Percentiles rank a stretch among this genome's conserved stretches.
Conservation (phyloP, 495 filamentous ascomycete species). For the Penicillium crystallinum region DNA sequence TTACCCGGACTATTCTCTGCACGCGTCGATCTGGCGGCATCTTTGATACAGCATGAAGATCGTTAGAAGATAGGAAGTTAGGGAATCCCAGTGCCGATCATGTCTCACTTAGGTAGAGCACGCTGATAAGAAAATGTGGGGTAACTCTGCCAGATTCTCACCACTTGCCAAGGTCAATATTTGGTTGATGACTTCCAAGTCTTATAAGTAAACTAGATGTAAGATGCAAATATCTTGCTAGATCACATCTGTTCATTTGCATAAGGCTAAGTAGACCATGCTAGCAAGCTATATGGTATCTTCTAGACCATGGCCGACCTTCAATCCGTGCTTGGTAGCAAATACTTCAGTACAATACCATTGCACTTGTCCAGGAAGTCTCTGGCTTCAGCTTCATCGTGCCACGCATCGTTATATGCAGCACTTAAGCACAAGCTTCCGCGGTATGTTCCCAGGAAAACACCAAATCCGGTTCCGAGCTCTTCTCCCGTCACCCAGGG, state of each 20-base stretch:
- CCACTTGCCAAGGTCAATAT: too few relatives aligned
- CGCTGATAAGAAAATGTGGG: slow-evolving; percentile 8
- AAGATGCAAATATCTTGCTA: too few relatives aligned
- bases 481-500: slow-evolving; percentile 42
- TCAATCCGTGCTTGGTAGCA: not conserved
- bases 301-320: not conserved
- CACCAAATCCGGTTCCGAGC: slow-evolving; percentile 30
- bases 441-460: slow-evolving; percentile 35
- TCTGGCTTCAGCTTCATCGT: slow-evolving; percentile 21
- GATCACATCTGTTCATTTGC: too few relatives aligned
- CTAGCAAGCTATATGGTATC: too few relatives aligned
- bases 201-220: too few relatives aligned
- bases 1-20: slow-evolving; percentile 32
- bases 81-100: not conserved
- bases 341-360: not conserved
- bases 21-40: slow-evolving; percentile 31
- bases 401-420: slow-evolving; percentile 39
- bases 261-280: too few relatives aligned
- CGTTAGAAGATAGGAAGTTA: not conserved
- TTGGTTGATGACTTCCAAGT: not conserved
- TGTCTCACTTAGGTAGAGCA: not conserved
- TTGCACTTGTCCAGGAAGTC: slow-evolving; percentile 22
- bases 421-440: slow-evolving; percentile 28
- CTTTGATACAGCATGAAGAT: not conserved
- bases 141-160: not conserved